Base-by-base conservation (phyloP, 148 eudicot species). In the Polygonum maritimum region DNA sequence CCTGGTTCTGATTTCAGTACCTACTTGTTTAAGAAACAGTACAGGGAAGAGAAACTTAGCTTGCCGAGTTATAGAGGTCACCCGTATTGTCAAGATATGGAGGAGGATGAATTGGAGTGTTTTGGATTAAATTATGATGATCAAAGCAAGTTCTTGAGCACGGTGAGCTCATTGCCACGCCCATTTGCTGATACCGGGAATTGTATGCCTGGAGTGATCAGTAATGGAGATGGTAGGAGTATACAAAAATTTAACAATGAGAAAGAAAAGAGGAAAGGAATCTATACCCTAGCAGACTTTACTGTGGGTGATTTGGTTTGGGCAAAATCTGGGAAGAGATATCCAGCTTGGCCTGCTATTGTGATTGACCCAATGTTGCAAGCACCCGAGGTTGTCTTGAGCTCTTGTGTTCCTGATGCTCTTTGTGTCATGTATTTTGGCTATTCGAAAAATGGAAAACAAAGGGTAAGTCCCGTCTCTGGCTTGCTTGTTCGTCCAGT, bases 261-360 rank as follows among this genome's bases (percentile, higher is more conserved):
- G 73, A 81, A 57, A 48, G 70, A 72, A 21, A 81, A 77, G 67
- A 82, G 54, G 86, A 80, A 84, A 77, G 81, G 77, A 36, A 70
- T 74, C 5, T 84, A 84, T 82, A 86, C 65, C 73, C 85, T 85
- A 13, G 79, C 74, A 81, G 90, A 87, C 76, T 89, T 89, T 79
- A 72, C 81, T 62, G 73, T 84, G 79, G 93, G 86, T 33, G 90
- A 86, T 80, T 80, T 89, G 49, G 89, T 87, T 22, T 89, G 93
- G 93, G 93, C 93, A 9, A 89, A 87, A 69, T 87, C 89, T 26
- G 90, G 93, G 80, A 89, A 86, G 84, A 85, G 85, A 71, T 84
- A 77, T 57, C 93, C 93, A 47, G 89, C 93, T 76, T 89, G 93
- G 93, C 93, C 93, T 31, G 90, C 85, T 63, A 81, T 89, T 76